Conservation (phyloP, 345 rosid species). For the Ceriops zippeliana region DNA sequence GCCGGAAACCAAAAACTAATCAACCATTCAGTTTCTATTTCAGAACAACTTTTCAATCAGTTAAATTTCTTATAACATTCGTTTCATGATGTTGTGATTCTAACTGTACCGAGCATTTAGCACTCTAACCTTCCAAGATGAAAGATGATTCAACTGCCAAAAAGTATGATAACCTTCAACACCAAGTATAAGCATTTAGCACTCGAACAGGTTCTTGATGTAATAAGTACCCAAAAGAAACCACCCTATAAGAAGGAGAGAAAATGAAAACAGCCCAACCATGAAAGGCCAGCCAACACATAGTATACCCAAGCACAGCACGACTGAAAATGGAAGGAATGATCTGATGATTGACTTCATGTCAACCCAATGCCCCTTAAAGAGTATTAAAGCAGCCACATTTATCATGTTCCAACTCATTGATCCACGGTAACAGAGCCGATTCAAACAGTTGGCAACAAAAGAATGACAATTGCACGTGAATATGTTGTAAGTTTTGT, state of each 20-base stretch:
- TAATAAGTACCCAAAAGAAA: slow-evolving; percentile 67
- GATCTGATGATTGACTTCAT: slow-evolving; percentile 54
- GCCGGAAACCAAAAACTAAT: background rate
- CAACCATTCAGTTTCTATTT: slow-evolving; percentile 1
- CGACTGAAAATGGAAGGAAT: slow-evolving; percentile 64
- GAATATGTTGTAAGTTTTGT: slow-evolving; percentile 79
- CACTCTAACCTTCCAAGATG: slow-evolving; percentile 13
- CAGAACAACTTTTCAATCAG: slow-evolving; percentile 10
- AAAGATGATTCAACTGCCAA: background rate
- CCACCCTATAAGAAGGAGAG: slow-evolving; percentile 65
- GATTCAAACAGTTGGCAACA: slow-evolving; percentile 71
- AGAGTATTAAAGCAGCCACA: slow-evolving; percentile 56
- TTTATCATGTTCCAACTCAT: slow-evolving; percentile 90
- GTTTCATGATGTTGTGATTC: background rate
- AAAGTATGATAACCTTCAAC: slow-evolving; percentile 11
- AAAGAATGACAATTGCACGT: slow-evolving; percentile 93
- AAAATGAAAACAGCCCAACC: slow-evolving; percentile 60
- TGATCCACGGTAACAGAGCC: slow-evolving; percentile 61
- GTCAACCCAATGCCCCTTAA: slow-evolving; percentile 68
- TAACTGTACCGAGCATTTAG: slow-evolving; percentile 1
- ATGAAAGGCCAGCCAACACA: slow-evolving; percentile 79
- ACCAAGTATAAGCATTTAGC: slow-evolving; percentile 25
- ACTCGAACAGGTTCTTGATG: slow-evolving; percentile 47
- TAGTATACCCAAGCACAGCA: slow-evolving; percentile 45
- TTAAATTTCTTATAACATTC: background rate